Conservation (phyloP, 768 basidiomycete species). For the Tricholoma furcatifolium region DNA sequence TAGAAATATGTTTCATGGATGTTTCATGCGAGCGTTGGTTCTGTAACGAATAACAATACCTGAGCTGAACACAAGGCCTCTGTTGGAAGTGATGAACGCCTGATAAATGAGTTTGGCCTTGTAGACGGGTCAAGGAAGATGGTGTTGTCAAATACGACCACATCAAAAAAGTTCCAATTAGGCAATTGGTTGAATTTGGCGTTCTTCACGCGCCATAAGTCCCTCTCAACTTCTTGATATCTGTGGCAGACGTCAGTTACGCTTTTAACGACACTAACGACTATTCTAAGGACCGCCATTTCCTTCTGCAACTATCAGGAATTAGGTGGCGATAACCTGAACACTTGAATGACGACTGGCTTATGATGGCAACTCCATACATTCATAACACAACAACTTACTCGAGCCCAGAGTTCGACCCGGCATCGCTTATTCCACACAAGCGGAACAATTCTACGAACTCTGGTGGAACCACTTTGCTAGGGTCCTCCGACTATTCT, state of each 20-base stretch:
- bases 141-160: conserved; percentile 11
- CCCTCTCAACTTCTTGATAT: neutral
- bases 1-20: no score
- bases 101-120: neutral
- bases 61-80: no score
- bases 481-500: conserved; percentile 36
- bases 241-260: conserved; percentile 11
- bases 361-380: conserved; percentile 58
- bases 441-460: conserved; percentile 39
- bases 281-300: neutral
- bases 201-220: conserved; percentile 2
- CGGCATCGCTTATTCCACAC: conserved; percentile 37
- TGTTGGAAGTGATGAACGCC: no score
- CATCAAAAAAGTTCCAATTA: conserved; percentile 10
- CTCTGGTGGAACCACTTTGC: conserved; percentile 34
- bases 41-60: no score
- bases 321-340: conserved; percentile 12
- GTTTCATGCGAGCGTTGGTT: no score
- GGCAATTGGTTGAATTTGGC: conserved; percentile 11
- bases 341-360: conserved; percentile 20
- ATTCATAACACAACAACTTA: conserved; percentile 58
- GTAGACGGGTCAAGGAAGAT: conserved; percentile 14
- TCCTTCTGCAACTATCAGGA: neutral
- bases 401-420: conserved; percentile 28
- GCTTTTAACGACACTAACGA: neutral